Evolutionary conservation across 257 asterid species (phyloP).

Genomic region (Solanum ahanhuiri): DNA sequence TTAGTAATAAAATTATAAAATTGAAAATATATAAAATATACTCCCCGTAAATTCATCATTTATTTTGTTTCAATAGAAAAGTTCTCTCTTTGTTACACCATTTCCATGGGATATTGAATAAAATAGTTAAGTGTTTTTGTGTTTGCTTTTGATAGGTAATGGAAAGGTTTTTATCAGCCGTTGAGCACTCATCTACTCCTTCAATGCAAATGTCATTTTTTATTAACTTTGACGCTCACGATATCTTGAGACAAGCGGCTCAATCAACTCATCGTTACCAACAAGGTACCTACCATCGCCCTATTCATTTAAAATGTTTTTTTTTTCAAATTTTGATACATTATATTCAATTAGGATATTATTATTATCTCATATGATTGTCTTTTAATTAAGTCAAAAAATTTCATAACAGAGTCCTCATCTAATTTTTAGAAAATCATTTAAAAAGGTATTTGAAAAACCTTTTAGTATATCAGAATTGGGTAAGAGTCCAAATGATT

Average conservation of each 20-base stretch:
- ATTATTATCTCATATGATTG: neutral
- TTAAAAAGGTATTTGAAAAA: neutral
- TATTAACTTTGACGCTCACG: constrained; percentile 33
- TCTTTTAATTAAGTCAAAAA: no score
- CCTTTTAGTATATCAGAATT: neutral
- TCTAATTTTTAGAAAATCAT: neutral
- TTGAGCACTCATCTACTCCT: constrained; percentile 36
- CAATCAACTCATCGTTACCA: constrained; percentile 61
- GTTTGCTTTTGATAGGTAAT: constrained; percentile 41
- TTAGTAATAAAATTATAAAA: no score
- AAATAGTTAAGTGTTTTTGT: neutral
- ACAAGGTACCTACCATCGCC: constrained; percentile 23
- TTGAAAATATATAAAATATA: no score
- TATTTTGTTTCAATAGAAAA: no score
- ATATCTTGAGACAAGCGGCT: constrained; percentile 62
- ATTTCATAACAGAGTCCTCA: neutral
- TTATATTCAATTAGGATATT: neutral
- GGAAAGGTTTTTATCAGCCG: constrained; percentile 35
- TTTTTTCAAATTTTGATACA: neutral
- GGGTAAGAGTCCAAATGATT: neutral
- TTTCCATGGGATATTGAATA: no score
- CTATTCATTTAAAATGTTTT: neutral
- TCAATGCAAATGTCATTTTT: constrained; percentile 63
- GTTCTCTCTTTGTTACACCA: neutral
- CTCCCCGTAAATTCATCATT: neutral